A percentile compares a stretch with the other conserved stretches of the same genome.
phyloP scores from a whole-genome alignment of 2,329 filamentous ascomycete genomes.

The Shiraia bambusicola region DNA sequence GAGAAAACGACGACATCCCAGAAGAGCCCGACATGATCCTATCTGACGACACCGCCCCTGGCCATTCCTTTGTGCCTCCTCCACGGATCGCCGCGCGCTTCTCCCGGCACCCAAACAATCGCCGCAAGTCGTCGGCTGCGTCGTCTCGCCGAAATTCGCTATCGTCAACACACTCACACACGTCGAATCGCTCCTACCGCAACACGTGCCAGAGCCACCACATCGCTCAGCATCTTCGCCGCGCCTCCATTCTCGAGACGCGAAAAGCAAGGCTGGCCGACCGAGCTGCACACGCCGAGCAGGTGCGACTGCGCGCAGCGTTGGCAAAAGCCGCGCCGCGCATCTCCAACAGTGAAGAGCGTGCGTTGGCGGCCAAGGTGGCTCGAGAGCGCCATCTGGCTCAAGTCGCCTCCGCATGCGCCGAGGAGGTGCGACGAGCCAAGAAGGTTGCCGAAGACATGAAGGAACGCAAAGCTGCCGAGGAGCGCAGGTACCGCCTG shows the following conservation, averaged over 20 bases:
- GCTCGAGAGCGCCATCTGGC: constrained; percentile 78
- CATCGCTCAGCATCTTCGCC: constrained; percentile 75
- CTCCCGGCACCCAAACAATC: constrained; percentile 64
- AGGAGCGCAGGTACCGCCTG: constrained; percentile 66
- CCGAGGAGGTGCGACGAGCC: constrained; percentile 78
- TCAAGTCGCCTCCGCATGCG: constrained; percentile 77
- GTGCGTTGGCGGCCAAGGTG: constrained; percentile 73
- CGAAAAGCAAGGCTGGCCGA: constrained; percentile 78
- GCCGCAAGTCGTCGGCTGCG: constrained; percentile 73
- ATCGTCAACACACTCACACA: constrained; percentile 72
- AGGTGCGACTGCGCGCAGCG: constrained; percentile 75
- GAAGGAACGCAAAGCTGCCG: constrained; percentile 76
- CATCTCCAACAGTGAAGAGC: constrained; percentile 69
- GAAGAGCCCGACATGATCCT: constrained; percentile 46
- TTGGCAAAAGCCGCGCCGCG: constrained; percentile 70
- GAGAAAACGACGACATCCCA: constrained; percentile 43
- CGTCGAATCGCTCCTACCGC: constrained; percentile 60
- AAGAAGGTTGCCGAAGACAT: constrained; percentile 81
- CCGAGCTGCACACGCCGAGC: constrained; percentile 78
- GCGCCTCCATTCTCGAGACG: constrained; percentile 77
- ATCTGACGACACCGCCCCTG: constrained; percentile 42
- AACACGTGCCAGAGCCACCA: constrained; percentile 70
- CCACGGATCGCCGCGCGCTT: constrained; percentile 78
- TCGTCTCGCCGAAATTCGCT: constrained; percentile 80
- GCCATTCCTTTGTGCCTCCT: constrained; percentile 62